Percentiles rank a stretch among this genome's conserved stretches.
Conservation (phyloP, 176 grass and related monocot species). For the Ensete glaucum region DNA sequence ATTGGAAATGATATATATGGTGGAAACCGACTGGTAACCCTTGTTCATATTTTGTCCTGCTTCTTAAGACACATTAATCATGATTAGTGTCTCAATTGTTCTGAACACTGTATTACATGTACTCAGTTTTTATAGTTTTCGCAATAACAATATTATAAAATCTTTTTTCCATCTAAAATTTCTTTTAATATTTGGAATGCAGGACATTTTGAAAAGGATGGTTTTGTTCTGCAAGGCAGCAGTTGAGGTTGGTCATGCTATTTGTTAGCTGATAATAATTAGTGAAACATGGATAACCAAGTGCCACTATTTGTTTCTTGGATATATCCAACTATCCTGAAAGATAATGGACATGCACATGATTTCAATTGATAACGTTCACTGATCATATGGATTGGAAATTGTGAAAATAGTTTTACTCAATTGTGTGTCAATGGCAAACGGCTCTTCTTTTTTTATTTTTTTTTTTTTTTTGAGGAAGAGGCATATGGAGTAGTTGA, state of each 20-base stretch:
- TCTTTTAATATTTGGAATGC: constrained; percentile 19
- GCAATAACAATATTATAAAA: not conserved
- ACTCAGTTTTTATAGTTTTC: not conserved
- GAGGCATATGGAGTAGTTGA: too few species aligned
- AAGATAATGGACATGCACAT: too few species aligned
- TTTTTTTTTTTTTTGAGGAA: too few species aligned
- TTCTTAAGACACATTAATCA: constrained; percentile 16
- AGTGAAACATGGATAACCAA: too few species aligned
- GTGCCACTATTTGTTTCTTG: too few species aligned
- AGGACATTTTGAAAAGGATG: constrained; percentile 91
- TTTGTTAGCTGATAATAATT: not conserved
- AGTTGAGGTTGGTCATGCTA: constrained; percentile 38
- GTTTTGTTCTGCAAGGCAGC: constrained; percentile 86
- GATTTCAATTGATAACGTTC: too few species aligned
- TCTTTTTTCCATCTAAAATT: not conserved
- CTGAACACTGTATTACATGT: not conserved
- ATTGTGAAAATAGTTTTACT: too few species aligned
- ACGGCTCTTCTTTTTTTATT: too few species aligned
- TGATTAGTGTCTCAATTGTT: not conserved
- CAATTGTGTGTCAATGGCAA: too few species aligned
- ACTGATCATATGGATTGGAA: too few species aligned
- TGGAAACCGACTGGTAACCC: constrained; percentile 66
- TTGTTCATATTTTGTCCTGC: constrained; percentile 21
- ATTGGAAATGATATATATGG: constrained; percentile 84
- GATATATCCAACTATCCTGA: too few species aligned